Evolutionary conservation across 106 monocot species (phyloP).

Genomic region (Cymbidium sinense): DNA sequence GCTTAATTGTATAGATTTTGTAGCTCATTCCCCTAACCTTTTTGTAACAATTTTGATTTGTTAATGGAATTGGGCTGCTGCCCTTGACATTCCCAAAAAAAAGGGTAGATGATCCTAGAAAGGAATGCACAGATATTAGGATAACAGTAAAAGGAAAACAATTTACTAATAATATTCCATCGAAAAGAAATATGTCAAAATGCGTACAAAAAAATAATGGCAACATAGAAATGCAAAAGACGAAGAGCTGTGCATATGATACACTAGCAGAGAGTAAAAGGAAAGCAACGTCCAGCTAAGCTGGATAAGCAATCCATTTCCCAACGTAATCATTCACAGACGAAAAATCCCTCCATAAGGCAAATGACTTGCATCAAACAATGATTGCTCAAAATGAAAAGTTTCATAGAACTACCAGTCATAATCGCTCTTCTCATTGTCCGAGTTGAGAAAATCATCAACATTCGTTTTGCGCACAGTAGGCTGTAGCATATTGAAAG

Average conservation of each 20-base stretch:
- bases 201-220: neutral
- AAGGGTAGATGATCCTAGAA: neutral
- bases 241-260: neutral
- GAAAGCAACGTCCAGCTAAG: neutral
- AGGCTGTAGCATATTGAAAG: conserved; percentile 35
- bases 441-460: conserved; percentile 64
- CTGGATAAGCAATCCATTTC: neutral
- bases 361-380: neutral
- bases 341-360: neutral
- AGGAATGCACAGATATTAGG: neutral
- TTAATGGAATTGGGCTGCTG: no score
- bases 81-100: no score
- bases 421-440: conserved; percentile 79
- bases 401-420: conserved; percentile 40
- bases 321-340: neutral
- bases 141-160: neutral
- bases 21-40: no score
- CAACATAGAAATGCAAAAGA: neutral
- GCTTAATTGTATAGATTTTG: no score
- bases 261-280: neutral
- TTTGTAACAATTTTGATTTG: no score
- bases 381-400: neutral
- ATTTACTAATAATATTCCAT: neutral
- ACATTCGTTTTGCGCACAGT: conserved; percentile 19
- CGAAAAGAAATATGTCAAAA: neutral